These are phyloP conservation scores for Citrus trifoliata DNA, from an alignment of 345 rosid genomes.

Conservation along the genomic window DNA sequence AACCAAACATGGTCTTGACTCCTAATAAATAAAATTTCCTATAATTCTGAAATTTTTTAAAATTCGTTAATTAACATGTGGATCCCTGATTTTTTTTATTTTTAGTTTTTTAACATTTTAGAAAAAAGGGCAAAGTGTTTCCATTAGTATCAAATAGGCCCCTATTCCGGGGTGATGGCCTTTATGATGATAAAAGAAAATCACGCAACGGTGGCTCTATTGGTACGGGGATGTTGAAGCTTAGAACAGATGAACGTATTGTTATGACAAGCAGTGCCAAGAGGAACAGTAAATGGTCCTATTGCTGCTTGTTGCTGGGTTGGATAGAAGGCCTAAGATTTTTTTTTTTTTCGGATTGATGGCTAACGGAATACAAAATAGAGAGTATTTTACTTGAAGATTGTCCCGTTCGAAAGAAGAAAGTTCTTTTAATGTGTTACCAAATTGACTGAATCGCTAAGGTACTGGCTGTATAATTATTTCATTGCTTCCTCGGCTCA, in stretches of 20 bases:
- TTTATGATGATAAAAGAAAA: conserved; percentile 44
- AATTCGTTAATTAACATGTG: too few relatives aligned
- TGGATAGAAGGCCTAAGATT: conserved; percentile 51
- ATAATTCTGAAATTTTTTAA: too few relatives aligned
- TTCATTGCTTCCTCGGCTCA: too few relatives aligned
- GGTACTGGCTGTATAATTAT: too few relatives aligned
- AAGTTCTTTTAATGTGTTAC: conserved; percentile 54
- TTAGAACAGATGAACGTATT: conserved; percentile 66
- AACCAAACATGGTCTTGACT: neutral
- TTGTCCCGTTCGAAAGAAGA: conserved; percentile 77
- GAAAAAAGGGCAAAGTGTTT: too few relatives aligned
- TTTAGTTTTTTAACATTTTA: too few relatives aligned
- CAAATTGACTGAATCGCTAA: too few relatives aligned
- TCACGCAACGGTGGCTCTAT: conserved; percentile 20
- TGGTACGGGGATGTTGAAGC: conserved; percentile 37
- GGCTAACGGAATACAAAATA: conserved; percentile 81
- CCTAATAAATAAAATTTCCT: too few relatives aligned
- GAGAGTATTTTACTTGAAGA: conserved; percentile 85
- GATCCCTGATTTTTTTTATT: too few relatives aligned
- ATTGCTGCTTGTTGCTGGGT: conserved; percentile 50
- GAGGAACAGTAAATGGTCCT: conserved; percentile 53
- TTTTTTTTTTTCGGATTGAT: conserved; percentile 69
- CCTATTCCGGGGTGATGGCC: conserved; percentile 4
- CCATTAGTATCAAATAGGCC: too few relatives aligned
- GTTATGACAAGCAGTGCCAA: conserved; percentile 51